phyloP scores from a whole-genome alignment of 164 flowering plant genomes.

The Warburgia ugandensis region DNA sequence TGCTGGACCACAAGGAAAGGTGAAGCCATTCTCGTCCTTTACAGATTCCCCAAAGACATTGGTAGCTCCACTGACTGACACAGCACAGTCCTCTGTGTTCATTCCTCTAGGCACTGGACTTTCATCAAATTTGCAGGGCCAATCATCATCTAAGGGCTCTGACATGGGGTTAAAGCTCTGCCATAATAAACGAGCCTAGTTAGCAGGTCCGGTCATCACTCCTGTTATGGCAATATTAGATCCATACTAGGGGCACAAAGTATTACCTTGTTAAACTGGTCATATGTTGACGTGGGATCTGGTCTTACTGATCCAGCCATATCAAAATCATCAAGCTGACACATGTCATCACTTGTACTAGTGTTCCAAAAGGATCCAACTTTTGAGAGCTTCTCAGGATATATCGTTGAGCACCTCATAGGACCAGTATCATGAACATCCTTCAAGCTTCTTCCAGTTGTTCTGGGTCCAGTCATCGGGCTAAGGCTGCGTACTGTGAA shows the following conservation, averaged over 20 bases:
- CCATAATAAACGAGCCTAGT: not conserved
- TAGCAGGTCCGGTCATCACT: not conserved
- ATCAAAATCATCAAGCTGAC: slow-evolving; percentile 43
- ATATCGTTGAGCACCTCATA: slow-evolving; percentile 44
- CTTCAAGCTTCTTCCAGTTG: slow-evolving; percentile 31
- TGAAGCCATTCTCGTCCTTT: slow-evolving; percentile 30
- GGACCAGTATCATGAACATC: slow-evolving; percentile 32
- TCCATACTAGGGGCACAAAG: not conserved
- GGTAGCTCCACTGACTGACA: slow-evolving; percentile 16
- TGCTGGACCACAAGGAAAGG: slow-evolving; percentile 38
- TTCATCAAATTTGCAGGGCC: slow-evolving; percentile 50
- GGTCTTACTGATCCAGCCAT: slow-evolving; percentile 23
- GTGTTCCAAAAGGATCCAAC: slow-evolving; percentile 27
- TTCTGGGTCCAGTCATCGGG: slow-evolving; percentile 20
- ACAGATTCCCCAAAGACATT: slow-evolving; percentile 14
- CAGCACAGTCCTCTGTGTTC: slow-evolving; percentile 14
- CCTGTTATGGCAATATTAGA: not conserved
- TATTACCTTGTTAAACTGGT: slow-evolving; percentile 49
- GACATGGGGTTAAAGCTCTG: slow-evolving; percentile 65
- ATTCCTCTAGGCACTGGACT: slow-evolving; percentile 30
- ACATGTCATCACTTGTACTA: slow-evolving; percentile 52
- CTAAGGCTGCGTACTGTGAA: slow-evolving; percentile 34
- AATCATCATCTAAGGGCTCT: slow-evolving; percentile 58
- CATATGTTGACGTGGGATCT: slow-evolving; percentile 17
- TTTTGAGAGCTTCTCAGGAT: slow-evolving; percentile 34